Percentiles rank a stretch among this genome's conserved stretches.
Conservation (phyloP, 1,139 yeast species). For the Geotrichum fermentans region DNA sequence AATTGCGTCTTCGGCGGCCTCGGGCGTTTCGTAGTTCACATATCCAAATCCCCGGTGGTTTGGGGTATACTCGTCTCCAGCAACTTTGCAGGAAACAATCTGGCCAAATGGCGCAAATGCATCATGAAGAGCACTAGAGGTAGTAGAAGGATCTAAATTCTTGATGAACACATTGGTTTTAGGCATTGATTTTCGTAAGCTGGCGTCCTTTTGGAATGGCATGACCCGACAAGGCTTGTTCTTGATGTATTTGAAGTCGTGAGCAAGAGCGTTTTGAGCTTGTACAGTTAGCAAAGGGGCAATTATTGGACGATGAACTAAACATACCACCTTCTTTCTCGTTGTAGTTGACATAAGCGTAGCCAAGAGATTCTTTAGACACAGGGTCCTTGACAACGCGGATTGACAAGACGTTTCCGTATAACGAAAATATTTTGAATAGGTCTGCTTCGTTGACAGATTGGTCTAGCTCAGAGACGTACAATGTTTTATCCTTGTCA, state of each 20-base stretch:
- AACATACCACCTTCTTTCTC: slow-evolving; percentile 64
- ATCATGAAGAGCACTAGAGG: slow-evolving; percentile 73
- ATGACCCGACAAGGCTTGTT: slow-evolving; percentile 86
- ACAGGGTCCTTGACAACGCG: slow-evolving; percentile 90
- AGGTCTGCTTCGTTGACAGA: slow-evolving; percentile 17
- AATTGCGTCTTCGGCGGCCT: slow-evolving; percentile 82
- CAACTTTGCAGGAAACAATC: slow-evolving; percentile 85
- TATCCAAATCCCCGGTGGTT: slow-evolving; percentile 73
- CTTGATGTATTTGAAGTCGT: slow-evolving; percentile 73
- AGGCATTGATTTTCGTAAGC: slow-evolving; percentile 54
- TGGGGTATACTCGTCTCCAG: slow-evolving; percentile 58
- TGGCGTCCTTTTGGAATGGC: slow-evolving; percentile 92
- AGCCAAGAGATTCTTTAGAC: slow-evolving; percentile 82
- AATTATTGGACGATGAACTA: background rate
- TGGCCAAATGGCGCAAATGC: slow-evolving; percentile 83
- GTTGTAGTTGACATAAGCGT: slow-evolving; percentile 88
- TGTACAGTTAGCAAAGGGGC: background rate
- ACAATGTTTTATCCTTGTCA: slow-evolving; percentile 15
- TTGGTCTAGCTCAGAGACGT: slow-evolving; percentile 20
- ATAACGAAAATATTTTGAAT: slow-evolving; percentile 72
- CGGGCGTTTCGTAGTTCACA: slow-evolving; percentile 76
- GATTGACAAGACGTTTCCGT: slow-evolving; percentile 81
- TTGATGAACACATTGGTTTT: slow-evolving; percentile 73
- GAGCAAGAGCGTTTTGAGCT: slow-evolving; percentile 55
- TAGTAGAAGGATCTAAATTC: slow-evolving; percentile 78